phyloP scores from a whole-genome alignment of 2,329 filamentous ascomycete genomes.

The Monilinia polystroma region DNA sequence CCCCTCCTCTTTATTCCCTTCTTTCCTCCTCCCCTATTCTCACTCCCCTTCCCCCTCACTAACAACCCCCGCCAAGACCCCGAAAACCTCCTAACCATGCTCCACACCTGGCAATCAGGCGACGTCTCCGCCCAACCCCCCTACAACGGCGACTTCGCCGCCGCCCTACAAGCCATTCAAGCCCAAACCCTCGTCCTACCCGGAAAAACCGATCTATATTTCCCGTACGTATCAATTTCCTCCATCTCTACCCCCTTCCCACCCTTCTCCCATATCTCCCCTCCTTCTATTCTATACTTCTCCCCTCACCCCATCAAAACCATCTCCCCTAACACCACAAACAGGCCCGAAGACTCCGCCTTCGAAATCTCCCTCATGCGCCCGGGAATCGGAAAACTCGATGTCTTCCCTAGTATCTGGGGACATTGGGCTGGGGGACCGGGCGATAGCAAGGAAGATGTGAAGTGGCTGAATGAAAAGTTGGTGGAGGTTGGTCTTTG shows the following conservation, averaged over 20 bases:
- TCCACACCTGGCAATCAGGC: constrained; percentile 75
- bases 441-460: constrained; percentile 67
- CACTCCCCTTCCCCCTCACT: background rate
- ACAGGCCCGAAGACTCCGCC: constrained; percentile 71
- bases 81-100: constrained; percentile 72
- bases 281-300: background rate
- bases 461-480: constrained; percentile 65
- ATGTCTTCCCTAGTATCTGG: constrained; percentile 61
- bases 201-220: constrained; percentile 73
- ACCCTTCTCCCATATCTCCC: background rate
- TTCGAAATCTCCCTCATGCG: constrained; percentile 67
- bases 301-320: no score
- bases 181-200: constrained; percentile 72
- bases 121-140: constrained; percentile 68
- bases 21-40: no score
- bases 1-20: no score
- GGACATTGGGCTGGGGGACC: constrained; percentile 68
- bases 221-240: constrained; percentile 53
- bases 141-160: constrained; percentile 65
- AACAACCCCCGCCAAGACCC: constrained; percentile 51
- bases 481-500: constrained; percentile 33
- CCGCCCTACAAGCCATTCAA: constrained; percentile 67
- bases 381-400: constrained; percentile 55
- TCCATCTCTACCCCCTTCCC: background rate
- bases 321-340: no score